Evolutionary conservation across 495 filamentous ascomycete species (phyloP).

Genomic region (Extremus antarcticus): DNA sequence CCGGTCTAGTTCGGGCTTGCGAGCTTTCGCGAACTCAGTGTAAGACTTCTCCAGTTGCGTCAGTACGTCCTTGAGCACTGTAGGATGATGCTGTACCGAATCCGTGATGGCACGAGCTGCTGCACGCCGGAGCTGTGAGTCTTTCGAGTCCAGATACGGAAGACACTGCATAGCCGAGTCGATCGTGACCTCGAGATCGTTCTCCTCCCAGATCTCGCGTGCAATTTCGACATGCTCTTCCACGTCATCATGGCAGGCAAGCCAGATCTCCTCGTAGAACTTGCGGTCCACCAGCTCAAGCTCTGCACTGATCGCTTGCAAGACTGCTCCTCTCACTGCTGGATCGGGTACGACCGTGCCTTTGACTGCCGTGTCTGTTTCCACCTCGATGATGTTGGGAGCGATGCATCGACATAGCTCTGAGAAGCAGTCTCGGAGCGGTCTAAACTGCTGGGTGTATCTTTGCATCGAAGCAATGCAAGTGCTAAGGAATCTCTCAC

Average conservation of each 20-base stretch:
- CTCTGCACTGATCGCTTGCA: slow-evolving; percentile 85
- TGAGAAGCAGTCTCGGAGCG: slow-evolving; percentile 80
- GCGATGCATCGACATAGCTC: slow-evolving; percentile 74
- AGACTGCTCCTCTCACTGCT: slow-evolving; percentile 68
- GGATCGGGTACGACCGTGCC: slow-evolving; percentile 68
- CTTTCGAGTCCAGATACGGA: slow-evolving; percentile 66
- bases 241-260: slow-evolving; percentile 80
- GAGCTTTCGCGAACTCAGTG: slow-evolving; percentile 64
- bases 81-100: slow-evolving; percentile 47
- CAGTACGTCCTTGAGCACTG: slow-evolving; percentile 47
- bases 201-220: slow-evolving; percentile 87
- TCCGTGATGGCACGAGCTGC: slow-evolving; percentile 75
- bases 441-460: slow-evolving; percentile 86
- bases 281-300: slow-evolving; percentile 78
- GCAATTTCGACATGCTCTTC: slow-evolving; percentile 80
- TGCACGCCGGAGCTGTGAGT: slow-evolving; percentile 69
- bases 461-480: slow-evolving; percentile 74
- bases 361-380: slow-evolving; percentile 59
- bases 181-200: slow-evolving; percentile 61
- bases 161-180: slow-evolving; percentile 53
- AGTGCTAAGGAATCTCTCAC: slow-evolving; percentile 54
- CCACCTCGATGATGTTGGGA: slow-evolving; percentile 55
- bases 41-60: slow-evolving; percentile 57
- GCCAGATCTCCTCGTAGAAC: slow-evolving; percentile 85
- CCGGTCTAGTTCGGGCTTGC: slow-evolving; percentile 69